Conservation (phyloP, 257 asterid species). For the Scutellaria minor region DNA sequence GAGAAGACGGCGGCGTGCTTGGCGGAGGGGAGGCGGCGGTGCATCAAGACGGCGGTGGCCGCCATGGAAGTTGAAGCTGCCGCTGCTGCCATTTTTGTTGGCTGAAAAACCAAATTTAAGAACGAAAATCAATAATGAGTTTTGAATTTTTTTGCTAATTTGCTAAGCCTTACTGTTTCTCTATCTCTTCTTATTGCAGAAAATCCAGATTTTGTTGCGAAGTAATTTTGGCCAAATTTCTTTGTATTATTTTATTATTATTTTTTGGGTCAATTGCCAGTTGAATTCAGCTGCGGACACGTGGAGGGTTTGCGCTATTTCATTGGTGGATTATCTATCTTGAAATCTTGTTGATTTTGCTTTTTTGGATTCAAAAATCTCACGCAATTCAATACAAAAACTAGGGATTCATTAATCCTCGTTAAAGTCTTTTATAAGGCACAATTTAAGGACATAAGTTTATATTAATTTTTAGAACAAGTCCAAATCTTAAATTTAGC, state of each 20-base stretch:
- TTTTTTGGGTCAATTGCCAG: constrained; percentile 40
- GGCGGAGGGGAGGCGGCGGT: constrained; percentile 53
- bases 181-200: constrained; percentile 29
- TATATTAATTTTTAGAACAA: too few species aligned
- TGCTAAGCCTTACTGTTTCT: constrained; percentile 40
- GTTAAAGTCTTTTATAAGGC: too few species aligned
- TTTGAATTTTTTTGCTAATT: background rate
- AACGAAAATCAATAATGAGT: background rate
- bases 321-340: constrained; percentile 67
- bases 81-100: constrained; percentile 60
- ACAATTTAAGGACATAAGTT: too few species aligned
- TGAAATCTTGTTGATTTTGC: constrained; percentile 39
- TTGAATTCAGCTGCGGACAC: constrained; percentile 43
- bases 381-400: too few species aligned
- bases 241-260: constrained; percentile 50
- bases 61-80: constrained; percentile 85
- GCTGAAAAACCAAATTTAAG: constrained; percentile 20
- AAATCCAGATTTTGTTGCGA: constrained; percentile 27
- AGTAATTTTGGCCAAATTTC: constrained; percentile 4
- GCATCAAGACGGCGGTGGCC: constrained; percentile 69
- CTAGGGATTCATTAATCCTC: too few species aligned
- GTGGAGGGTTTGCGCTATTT: constrained; percentile 45
- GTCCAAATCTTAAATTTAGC: too few species aligned
- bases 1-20: constrained; percentile 45
- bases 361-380: constrained; percentile 18